Conservation (phyloP, 2,329 filamentous ascomycete genomes). For the Sporothrix variecibatus region DNA sequence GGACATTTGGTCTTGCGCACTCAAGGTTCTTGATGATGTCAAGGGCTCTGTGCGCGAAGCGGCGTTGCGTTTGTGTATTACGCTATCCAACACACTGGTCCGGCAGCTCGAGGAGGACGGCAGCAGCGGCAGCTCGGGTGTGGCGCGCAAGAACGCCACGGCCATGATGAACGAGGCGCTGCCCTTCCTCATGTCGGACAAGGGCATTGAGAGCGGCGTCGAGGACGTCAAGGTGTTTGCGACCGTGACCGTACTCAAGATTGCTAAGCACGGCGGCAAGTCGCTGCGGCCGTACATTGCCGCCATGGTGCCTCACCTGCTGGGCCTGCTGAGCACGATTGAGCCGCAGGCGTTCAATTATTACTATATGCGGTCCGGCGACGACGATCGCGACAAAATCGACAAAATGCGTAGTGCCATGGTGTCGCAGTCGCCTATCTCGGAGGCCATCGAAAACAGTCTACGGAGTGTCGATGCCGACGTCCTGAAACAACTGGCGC, state of each 20-base stretch:
- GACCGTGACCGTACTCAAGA: slow-evolving; percentile 78
- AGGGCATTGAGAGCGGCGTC: slow-evolving; percentile 84
- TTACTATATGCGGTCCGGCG: slow-evolving; percentile 84
- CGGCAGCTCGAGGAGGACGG: slow-evolving; percentile 76
- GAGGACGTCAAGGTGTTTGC: slow-evolving; percentile 86
- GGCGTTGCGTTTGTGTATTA: slow-evolving; percentile 79
- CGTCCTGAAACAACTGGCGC: slow-evolving; percentile 74
- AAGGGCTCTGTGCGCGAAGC: slow-evolving; percentile 84
- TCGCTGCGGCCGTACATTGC: slow-evolving; percentile 79
- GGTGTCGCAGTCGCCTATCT: slow-evolving; percentile 84
- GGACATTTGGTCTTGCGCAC: slow-evolving; percentile 80
- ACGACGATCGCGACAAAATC: slow-evolving; percentile 83
- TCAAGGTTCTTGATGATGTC: slow-evolving; percentile 94
- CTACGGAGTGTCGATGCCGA: slow-evolving; percentile 78
- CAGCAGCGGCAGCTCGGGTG: slow-evolving; percentile 48
- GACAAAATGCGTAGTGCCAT: slow-evolving; percentile 82
- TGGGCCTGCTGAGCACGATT: slow-evolving; percentile 80
- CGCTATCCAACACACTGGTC: slow-evolving; percentile 81
- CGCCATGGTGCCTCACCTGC: slow-evolving; percentile 75
- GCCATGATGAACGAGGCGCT: slow-evolving; percentile 84
- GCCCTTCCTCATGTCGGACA: slow-evolving; percentile 85
- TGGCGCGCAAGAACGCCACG: slow-evolving; percentile 48
- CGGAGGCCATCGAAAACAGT: slow-evolving; percentile 87
- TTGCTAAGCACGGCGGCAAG: slow-evolving; percentile 85
- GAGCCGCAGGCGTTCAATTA: slow-evolving; percentile 92